Evolutionary conservation across 148 eudicot species (phyloP), one percentile per base, ranked within the genome.

Genomic region (Camellia japonica): DNA sequence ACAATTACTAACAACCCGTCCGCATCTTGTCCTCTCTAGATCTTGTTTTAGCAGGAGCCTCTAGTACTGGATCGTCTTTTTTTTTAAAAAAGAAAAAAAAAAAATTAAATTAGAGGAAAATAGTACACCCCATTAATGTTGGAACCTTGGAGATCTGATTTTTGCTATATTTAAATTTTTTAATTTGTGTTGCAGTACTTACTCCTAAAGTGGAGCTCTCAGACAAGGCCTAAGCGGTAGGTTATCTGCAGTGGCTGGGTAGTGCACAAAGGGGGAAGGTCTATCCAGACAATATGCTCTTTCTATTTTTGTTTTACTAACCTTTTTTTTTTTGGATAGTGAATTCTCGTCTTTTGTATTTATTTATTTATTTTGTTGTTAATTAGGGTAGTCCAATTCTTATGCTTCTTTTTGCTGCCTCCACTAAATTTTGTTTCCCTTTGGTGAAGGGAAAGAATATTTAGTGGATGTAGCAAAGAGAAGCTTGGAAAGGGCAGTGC

Each of bases 351-450:
- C 12, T 51, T 77, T 58, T 71, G 66, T 60, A 5, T 70, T 30
- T 30, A 30, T 30, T 30, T 30, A 30, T 16, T 7, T 69, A 63
- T 64, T 79, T 3, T 55, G 66, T 44, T 7, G 42, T 61, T 59
- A 81, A 61, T 54, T 79, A 76, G 86, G 84, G 71, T 76, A 83
- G 78, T 54, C 86, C 88, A 79, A 80, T 82, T 82, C 91, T 90
- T 90, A 90, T 63, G 94, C 97, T 95, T 93, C 90, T 93, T 93
- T 95, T 93, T 93, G 97, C 91, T 90, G 93, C 97, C 91, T 93
- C 95, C 90, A 91, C 97, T 93, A 85, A 87, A 88, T 86, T 87
- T 93, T 90, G 82, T 85, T 90, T 82, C 88, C 93, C 88, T 54
- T 54, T 61, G 70, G 0, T 46, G 9, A 3, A 71, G 86, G 90